Evolutionary conservation across 768 basidiomycete species (phyloP).

Genomic region (Lentinula sp.): DNA sequence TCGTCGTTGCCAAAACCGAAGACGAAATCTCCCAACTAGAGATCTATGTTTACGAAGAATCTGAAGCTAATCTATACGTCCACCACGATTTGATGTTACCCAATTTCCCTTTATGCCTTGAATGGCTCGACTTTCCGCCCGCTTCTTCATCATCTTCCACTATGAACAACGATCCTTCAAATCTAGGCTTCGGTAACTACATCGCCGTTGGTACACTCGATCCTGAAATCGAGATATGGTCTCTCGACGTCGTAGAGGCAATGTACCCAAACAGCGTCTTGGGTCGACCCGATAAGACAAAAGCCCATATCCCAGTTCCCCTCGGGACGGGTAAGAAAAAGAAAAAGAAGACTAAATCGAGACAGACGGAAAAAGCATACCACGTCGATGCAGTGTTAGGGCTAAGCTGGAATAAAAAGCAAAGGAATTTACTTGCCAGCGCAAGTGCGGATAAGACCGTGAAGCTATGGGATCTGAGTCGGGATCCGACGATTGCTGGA

Average conservation of each 20-base stretch:
- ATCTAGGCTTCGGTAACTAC: slow-evolving; percentile 67
- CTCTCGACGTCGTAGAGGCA: slow-evolving; percentile 86
- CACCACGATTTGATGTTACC: slow-evolving; percentile 98
- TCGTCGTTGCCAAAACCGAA: slow-evolving; percentile 91
- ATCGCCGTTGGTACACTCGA: slow-evolving; percentile 97
- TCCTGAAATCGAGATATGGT: slow-evolving; percentile 99
- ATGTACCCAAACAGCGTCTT: slow-evolving; percentile 92
- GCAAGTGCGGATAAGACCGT: slow-evolving; percentile 94
- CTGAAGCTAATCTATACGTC: slow-evolving; percentile 85
- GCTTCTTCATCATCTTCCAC: slow-evolving; percentile 35
- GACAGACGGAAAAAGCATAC: slow-evolving; percentile 53
- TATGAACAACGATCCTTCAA: slow-evolving; percentile 21
- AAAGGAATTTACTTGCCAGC: slow-evolving; percentile 87
- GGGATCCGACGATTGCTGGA: slow-evolving; percentile 45
- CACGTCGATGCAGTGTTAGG: slow-evolving; percentile 95
- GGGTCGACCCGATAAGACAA: slow-evolving; percentile 81
- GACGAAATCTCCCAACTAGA: slow-evolving; percentile 96
- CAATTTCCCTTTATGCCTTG: slow-evolving; percentile 95
- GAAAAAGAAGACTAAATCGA: slow-evolving; percentile 77
- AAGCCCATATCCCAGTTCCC: slow-evolving; percentile 71
- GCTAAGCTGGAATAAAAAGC: slow-evolving; percentile 86
- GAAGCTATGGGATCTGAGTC: slow-evolving; percentile 93
- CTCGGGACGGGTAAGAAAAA: slow-evolving; percentile 97
- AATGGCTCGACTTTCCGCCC: slow-evolving; percentile 97
- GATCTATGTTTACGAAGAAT: slow-evolving; percentile 92